phyloP scores from a whole-genome alignment of 768 basidiomycete genomes.

The Tricholoma terreum region DNA sequence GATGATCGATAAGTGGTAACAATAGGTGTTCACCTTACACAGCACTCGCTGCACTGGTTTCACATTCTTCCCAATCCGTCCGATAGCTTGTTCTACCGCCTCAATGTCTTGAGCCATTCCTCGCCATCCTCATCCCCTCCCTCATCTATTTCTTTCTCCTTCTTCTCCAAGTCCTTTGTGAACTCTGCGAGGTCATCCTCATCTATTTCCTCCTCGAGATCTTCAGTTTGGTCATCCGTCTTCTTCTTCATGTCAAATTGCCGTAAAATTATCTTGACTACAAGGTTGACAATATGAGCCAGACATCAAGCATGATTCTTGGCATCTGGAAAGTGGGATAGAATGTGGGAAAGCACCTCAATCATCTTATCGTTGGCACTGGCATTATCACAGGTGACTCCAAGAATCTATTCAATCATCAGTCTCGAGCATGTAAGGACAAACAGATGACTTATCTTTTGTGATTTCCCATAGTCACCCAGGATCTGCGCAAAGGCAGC shows the following conservation, averaged over 20 bases:
- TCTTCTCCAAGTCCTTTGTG: slow-evolving; percentile 7
- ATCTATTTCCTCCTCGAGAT: no score
- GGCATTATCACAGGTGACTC: no score
- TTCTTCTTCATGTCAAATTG: background rate
- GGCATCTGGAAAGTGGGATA: background rate
- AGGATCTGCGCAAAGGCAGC: slow-evolving; percentile 29
- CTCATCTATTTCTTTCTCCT: slow-evolving; percentile 5
- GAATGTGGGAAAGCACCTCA: background rate
- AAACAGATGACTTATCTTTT: background rate
- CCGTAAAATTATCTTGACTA: background rate
- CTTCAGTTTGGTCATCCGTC: background rate
- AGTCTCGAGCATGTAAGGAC: no score
- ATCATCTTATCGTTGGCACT: background rate
- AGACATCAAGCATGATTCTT: background rate
- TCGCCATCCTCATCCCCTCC: slow-evolving; percentile 7
- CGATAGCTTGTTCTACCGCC: background rate
- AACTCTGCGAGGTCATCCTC: background rate
- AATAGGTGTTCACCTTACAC: slow-evolving; percentile 16
- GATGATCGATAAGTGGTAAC: background rate
- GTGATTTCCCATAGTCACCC: slow-evolving; percentile 19
- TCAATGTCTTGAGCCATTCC: slow-evolving; percentile 2
- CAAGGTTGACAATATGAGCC: background rate
- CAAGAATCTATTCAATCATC: no score
- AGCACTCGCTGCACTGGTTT: slow-evolving; percentile 17
- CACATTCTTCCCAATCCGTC: background rate